Percentiles rank a stretch among this genome's conserved stretches.
Evolutionary conservation across 805 yeast species (phyloP).

Genomic region (Ogataea kodamae): DNA sequence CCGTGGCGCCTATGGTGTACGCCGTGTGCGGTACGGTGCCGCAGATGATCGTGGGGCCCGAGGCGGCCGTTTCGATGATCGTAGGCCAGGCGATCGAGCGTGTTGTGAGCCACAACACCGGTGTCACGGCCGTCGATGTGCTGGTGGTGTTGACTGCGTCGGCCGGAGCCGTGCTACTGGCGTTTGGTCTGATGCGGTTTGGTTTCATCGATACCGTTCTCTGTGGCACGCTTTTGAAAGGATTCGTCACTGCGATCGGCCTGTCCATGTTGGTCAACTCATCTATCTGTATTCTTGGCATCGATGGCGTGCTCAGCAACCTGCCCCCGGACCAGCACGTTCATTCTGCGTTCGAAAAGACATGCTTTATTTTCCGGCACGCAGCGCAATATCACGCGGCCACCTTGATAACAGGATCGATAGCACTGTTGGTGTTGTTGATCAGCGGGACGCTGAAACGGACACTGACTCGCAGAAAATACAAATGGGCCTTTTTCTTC

Average conservation of each 20-base stretch:
- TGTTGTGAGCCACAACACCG: conserved; percentile 40
- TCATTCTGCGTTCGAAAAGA: conserved; percentile 70
- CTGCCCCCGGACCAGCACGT: conserved; percentile 47
- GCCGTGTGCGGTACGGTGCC: conserved; percentile 82
- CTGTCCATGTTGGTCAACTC: conserved; percentile 79
- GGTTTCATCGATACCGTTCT: conserved; percentile 83
- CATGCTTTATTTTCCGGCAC: conserved; percentile 52
- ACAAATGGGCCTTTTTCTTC: conserved; percentile 52
- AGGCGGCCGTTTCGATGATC: conserved; percentile 80
- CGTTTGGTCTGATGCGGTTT: conserved; percentile 75
- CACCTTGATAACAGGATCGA: conserved; percentile 59
- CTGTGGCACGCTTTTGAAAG: conserved; percentile 72
- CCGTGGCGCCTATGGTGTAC: conserved; percentile 76
- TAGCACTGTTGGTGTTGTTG: conserved; percentile 46
- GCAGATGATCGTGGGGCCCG: conserved; percentile 87
- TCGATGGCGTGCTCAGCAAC: conserved; percentile 43
- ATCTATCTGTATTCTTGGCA: conserved; percentile 66
- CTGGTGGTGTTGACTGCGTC: conserved; percentile 68
- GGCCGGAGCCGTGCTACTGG: conserved; percentile 69
- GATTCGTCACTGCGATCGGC: conserved; percentile 85
- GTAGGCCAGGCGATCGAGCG: conserved; percentile 75
- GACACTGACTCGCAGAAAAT: conserved; percentile 30
- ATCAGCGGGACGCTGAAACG: conserved; percentile 41
- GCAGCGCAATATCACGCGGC: conserved; percentile 46
- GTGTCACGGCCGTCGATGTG: conserved; percentile 48